A percentile compares a stretch with the other conserved stretches of the same genome.
phyloP scores from a whole-genome alignment of 441 rosid species.

The Pelargonium fulgidum region DNA sequence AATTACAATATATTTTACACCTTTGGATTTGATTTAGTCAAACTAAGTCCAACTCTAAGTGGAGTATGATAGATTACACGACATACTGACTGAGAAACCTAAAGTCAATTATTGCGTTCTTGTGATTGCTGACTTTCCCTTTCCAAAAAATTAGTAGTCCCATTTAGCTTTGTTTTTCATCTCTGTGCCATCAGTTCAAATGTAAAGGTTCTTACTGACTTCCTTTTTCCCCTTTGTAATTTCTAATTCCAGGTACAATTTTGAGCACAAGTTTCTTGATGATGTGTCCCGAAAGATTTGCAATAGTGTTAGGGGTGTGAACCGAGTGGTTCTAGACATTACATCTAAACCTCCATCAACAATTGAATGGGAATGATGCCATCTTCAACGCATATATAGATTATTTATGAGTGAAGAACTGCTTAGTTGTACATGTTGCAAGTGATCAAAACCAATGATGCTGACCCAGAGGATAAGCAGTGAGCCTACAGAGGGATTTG shows the following conservation, averaged over 20 bases:
- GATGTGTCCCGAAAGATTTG: constrained; percentile 74
- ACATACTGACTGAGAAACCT: neutral
- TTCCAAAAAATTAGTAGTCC: neutral
- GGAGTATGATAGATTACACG: neutral
- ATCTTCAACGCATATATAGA: constrained; percentile 14
- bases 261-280: constrained; percentile 80
- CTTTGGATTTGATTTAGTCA: neutral
- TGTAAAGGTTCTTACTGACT: no score
- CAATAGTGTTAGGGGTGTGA: constrained; percentile 78
- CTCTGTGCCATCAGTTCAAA: neutral
- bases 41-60: no score
- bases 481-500: no score
- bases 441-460: constrained; percentile 3
- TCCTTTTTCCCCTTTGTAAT: neutral
- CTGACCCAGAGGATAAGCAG: no score
- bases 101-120: neutral
- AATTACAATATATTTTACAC: neutral
- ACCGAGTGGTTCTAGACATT: constrained; percentile 84
- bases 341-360: constrained; percentile 98
- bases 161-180: constrained; percentile 8
- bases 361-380: constrained; percentile 79
- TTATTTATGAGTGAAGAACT: constrained; percentile 12
- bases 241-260: constrained; percentile 61
- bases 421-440: constrained; percentile 13
- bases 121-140: neutral